Evolutionary conservation across 345 rosid species (phyloP), one percentile per base, ranked within the genome.

Genomic region (Linum usitatissimum): DNA sequence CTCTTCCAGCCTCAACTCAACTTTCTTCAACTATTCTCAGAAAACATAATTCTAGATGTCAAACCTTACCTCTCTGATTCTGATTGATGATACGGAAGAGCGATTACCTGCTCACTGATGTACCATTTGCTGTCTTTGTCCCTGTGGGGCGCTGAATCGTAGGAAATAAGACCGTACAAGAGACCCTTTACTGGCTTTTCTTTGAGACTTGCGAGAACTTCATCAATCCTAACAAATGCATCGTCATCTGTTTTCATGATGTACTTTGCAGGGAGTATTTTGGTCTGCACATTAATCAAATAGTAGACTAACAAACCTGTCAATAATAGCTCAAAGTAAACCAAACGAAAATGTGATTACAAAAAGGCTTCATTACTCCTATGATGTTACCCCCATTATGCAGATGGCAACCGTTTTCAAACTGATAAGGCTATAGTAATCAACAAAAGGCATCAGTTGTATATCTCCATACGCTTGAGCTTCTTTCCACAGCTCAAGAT

Each of bases 211-310:
- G 76, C 57, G 57, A 88, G 78, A 69, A 85, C 76, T 76, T 92
- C 93, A 76, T 92, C 89, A 18, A 88, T 84, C 67, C 96, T 70
- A 38, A 85, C 89, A 79, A 92, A 92, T 17, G 87, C 98, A 70
- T 92, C 98, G 60, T 91, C 98, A 51, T 92, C 98, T 5, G 91
- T 84, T 77, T 92, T 92, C 98, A 92, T 88, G 60, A 92, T 77
- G 69, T 85, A 85, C 69, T 86, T 86, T 57, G 96, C 89, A 62
- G 85, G 89, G 51, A 86, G 70, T 70, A 86, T 76, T 75, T 86
- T 85, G 10, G 87, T 83, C 98, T 91, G 86, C 84, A 82, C 57
- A 36, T 23, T 40, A 3, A 48, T 7, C 14, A 3, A 55, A 66
- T 45, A 3, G 51, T 15, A 45, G 51, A 15, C 51, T 45, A 45